Conservation (phyloP, 2,329 filamentous ascomycete genomes). For the Xylaria multiplex region DNA sequence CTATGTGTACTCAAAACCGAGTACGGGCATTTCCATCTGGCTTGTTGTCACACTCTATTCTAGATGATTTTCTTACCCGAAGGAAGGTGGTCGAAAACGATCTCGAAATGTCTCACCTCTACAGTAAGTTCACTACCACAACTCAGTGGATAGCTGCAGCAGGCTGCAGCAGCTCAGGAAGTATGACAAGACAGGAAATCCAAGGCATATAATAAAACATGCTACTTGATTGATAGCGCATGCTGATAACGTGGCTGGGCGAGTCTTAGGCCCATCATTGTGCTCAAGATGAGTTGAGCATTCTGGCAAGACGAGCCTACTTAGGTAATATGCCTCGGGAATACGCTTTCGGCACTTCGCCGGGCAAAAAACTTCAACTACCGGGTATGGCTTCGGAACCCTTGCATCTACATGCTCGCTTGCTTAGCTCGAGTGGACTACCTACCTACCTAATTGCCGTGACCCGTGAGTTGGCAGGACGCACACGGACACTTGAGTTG, state of each 20-base stretch:
- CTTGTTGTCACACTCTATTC: too few species aligned
- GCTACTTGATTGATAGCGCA: too few species aligned
- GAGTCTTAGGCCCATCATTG: background rate
- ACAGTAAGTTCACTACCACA: too few species aligned
- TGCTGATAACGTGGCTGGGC: background rate
- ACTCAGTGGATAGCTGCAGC: too few species aligned
- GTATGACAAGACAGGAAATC: too few species aligned
- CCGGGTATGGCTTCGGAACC: slow-evolving; percentile 15
- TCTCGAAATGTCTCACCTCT: too few species aligned
- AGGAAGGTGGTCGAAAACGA: too few species aligned
- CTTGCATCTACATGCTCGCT: slow-evolving; percentile 7
- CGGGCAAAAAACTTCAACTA: slow-evolving; percentile 6
- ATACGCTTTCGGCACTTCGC: slow-evolving; percentile 29
- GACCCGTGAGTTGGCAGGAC: background rate
- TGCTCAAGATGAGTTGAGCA: background rate
- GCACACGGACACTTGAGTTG: background rate
- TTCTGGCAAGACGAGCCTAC: background rate
- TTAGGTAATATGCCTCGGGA: slow-evolving; percentile 13
- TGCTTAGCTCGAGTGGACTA: background rate
- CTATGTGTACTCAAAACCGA: background rate
- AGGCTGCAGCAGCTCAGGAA: too few species aligned
- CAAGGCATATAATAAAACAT: too few species aligned
- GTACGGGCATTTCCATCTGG: background rate
- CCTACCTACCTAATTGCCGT: background rate
- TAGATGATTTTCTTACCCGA: too few species aligned